phyloP scores from a whole-genome alignment of 176 grass and related monocot genomes.

The Triticum aestivum region DNA sequence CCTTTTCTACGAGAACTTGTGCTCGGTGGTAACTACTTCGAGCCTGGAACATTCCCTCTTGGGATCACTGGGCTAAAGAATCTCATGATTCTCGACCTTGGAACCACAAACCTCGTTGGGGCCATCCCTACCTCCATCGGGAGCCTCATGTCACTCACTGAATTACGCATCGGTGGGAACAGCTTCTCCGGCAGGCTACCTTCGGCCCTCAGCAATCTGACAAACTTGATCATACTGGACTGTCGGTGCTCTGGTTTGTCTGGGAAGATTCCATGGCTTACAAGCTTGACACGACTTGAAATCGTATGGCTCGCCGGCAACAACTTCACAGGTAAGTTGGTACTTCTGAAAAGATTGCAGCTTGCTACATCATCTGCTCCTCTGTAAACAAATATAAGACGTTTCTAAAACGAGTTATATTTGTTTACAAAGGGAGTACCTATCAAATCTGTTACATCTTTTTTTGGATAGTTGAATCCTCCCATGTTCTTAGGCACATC shows the following conservation, averaged over 20 bases:
- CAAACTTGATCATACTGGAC: neutral
- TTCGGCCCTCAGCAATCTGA: neutral
- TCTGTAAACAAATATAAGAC: too few relatives aligned
- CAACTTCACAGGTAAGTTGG: neutral
- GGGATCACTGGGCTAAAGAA: neutral
- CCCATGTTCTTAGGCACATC: too few relatives aligned
- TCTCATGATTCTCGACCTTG: neutral
- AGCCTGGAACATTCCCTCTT: too few relatives aligned
- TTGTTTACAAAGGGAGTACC: too few relatives aligned
- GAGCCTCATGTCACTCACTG: neutral
- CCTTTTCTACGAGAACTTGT: neutral
- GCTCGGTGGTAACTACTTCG: too few relatives aligned
- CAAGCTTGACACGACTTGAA: neutral
- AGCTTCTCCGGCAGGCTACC: neutral
- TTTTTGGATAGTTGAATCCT: too few relatives aligned
- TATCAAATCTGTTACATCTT: too few relatives aligned
- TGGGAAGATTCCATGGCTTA: neutral
- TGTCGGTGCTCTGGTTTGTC: neutral
- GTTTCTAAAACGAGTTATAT: too few relatives aligned
- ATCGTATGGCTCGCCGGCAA: neutral
- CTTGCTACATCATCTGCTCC: neutral
- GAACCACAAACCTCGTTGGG: neutral
- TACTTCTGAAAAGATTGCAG: neutral
- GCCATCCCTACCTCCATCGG: neutral
- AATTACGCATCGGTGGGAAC: neutral